Percentiles rank a stretch among this genome's conserved stretches.
phyloP scores from a whole-genome alignment of 371 early-diverging fungal species.

The Encephalitozoon cuniculi region DNA sequence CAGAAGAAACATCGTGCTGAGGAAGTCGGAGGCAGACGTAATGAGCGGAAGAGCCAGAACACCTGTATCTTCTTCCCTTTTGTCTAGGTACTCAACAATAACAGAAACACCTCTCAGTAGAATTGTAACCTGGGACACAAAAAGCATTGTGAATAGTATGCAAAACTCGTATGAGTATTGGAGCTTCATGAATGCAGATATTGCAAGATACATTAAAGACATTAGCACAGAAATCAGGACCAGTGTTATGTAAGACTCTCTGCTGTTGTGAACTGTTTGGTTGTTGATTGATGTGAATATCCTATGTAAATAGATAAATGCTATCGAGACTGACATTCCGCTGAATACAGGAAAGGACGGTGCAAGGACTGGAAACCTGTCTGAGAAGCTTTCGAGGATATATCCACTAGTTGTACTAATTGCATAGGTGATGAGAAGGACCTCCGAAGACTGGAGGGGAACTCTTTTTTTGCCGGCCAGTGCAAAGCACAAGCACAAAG shows the following conservation, averaged over 20 bases:
- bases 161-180: constrained; percentile 16
- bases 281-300: constrained; percentile 34
- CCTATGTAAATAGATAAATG: constrained; percentile 47
- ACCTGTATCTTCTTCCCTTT: constrained; percentile 16
- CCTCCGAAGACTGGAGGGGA: constrained; percentile 39
- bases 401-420: constrained; percentile 33
- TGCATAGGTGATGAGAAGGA: constrained; percentile 30
- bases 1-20: constrained; percentile 12
- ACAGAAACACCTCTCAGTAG: constrained; percentile 28
- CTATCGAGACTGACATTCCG: constrained; percentile 42
- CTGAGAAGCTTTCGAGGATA: constrained; percentile 33
- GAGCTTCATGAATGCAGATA: not conserved
- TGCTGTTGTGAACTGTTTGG: not conserved
- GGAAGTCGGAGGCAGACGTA: constrained; percentile 39
- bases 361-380: constrained; percentile 31
- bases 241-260: constrained; percentile 12
- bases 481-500: constrained; percentile 30
- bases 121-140: constrained; percentile 30
- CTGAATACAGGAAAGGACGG: constrained; percentile 44
- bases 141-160: constrained; percentile 28
- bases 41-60: constrained; percentile 46
- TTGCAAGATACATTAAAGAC: constrained; percentile 16
- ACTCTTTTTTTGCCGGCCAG: constrained; percentile 24
- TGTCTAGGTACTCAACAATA: not conserved
- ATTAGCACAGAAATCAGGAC: constrained; percentile 25